Base-by-base conservation (phyloP, 1,284 basidiomycete species). In the Tetrapyrgos nigripes region DNA sequence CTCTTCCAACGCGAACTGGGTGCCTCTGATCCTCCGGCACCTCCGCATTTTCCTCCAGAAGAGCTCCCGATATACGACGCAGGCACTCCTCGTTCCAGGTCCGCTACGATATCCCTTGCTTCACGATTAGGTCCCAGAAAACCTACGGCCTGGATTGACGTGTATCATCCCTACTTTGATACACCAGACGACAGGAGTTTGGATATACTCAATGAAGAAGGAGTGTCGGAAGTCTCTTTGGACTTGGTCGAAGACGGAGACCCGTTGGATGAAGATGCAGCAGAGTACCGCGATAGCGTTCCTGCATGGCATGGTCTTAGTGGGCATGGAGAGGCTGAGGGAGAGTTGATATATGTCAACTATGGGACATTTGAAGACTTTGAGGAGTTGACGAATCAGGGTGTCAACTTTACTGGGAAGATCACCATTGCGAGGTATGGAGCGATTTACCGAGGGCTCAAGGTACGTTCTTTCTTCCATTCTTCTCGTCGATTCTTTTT, bases 371-470 rank as follows among this genome's bases (percentile, higher is more conserved):
- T 91, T 73, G 83, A 87, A 64, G 84, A 96, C 70, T 94, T 90
- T 66, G 88, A 87, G 33, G 74, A 81, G 27, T 81, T 93, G 8
- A 76, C 82, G 37, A 73, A 72, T 27, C 70, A 78, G 67, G 93
- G 94, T 5, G 81, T 88, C 48, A 82, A 94, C 67, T 79, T 97
- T 56, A 88, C 82, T 0, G 94, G 89, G 55, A 92, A 91, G 68
- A 88, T 98, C 58, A 90, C 89, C n/a, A 79, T 98, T 13, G 84
- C 85, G 53, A 89, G 94, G 55, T 98, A 98, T 70, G 96, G 94
- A 27, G 72, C 52, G 24, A 77, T 85, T 58, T 94, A 94, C 80
- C 89, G 96, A 63, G 97, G 96, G 14, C 80, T 98, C 26, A 91
- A 91, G 79, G 89, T 88, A 52, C 26, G 67, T n/a, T n/a, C n/a